A percentile compares a stretch with the other conserved stretches of the same genome.
phyloP scores from a whole-genome alignment of 2,329 filamentous ascomycete genomes.

The Ophidiomyces ophidiicola region DNA sequence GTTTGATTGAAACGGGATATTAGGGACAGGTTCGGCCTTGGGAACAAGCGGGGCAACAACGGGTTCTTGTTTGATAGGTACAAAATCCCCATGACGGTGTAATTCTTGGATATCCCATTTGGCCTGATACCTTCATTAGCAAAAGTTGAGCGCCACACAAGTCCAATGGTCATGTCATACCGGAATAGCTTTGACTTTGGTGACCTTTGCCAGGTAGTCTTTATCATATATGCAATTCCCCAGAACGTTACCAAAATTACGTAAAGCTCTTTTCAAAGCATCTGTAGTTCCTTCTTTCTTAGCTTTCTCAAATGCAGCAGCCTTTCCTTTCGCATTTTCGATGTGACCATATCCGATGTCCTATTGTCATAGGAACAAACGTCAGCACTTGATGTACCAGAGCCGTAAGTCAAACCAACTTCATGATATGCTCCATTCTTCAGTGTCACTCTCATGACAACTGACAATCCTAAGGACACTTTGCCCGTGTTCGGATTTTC shows the following conservation, averaged over 20 bases:
- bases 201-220: slow-evolving; percentile 79
- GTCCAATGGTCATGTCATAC: slow-evolving; percentile 18
- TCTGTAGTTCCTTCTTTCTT: slow-evolving; percentile 98
- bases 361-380: slow-evolving; percentile 28
- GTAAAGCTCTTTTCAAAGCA: slow-evolving; percentile 73
- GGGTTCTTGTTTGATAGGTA: slow-evolving; percentile 46
- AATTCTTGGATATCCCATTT: slow-evolving; percentile 70
- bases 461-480: slow-evolving; percentile 74
- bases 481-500: slow-evolving; percentile 66
- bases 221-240: slow-evolving; percentile 99
- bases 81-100: slow-evolving; percentile 68
- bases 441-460: slow-evolving; percentile 80
- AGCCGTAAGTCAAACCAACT: slow-evolving; percentile 25
- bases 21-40: slow-evolving; percentile 1
- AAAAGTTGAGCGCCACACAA: too few relatives aligned
- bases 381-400: slow-evolving; percentile 4
- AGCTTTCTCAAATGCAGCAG: slow-evolving; percentile 91
- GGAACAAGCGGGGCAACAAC: slow-evolving; percentile 16
- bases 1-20: too few relatives aligned
- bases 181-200: slow-evolving; percentile 70
- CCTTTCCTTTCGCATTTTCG: slow-evolving; percentile 91
- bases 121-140: slow-evolving; percentile 28
- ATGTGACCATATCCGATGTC: slow-evolving; percentile 95
- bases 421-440: slow-evolving; percentile 94
- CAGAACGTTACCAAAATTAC: slow-evolving; percentile 89